A percentile compares a stretch with the other conserved stretches of the same genome.
These are phyloP conservation scores for Krasilnikovozyma curviuscula DNA, from an alignment of 768 basidiomycete species.

Conservation along the genomic window DNA sequence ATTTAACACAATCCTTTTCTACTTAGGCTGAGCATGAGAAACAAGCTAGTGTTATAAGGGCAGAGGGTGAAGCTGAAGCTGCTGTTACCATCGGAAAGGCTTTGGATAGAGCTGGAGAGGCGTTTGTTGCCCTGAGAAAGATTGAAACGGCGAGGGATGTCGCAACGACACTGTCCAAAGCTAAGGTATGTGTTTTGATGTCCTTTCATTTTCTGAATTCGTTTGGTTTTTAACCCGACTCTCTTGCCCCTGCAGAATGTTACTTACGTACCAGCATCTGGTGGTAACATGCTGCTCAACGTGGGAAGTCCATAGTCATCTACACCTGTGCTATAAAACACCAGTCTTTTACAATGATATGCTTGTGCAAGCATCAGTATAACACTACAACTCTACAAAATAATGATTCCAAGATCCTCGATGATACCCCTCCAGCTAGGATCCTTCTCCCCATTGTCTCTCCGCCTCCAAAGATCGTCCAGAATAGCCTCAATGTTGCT, in stretches of 20 bases:
- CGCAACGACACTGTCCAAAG: constrained; percentile 49
- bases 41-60: constrained; percentile 91
- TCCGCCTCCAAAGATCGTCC: too few species aligned
- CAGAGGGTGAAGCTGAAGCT: constrained; percentile 96
- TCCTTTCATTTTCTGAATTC: not conserved
- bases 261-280: constrained; percentile 66
- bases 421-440: too few species aligned
- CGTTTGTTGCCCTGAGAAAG: constrained; percentile 80
- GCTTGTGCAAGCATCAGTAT: too few species aligned
- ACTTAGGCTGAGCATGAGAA: constrained; percentile 91
- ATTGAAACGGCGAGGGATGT: constrained; percentile 98
- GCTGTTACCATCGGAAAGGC: constrained; percentile 80
- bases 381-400: too few species aligned
- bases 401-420: too few species aligned
- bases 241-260: constrained; percentile 36
- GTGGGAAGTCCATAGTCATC: too few species aligned
- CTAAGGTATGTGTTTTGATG: too few species aligned
- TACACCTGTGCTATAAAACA: too few species aligned
- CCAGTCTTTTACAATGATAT: too few species aligned
- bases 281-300: constrained; percentile 63
- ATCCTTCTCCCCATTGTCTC: too few species aligned
- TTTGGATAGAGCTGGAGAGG: constrained; percentile 83
- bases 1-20: constrained; percentile 8
- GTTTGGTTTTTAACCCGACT: not conserved
- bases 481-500: too few species aligned